Base-by-base conservation (phyloP, 1,284 basidiomycete species). In the Boletus hoseneyae region DNA sequence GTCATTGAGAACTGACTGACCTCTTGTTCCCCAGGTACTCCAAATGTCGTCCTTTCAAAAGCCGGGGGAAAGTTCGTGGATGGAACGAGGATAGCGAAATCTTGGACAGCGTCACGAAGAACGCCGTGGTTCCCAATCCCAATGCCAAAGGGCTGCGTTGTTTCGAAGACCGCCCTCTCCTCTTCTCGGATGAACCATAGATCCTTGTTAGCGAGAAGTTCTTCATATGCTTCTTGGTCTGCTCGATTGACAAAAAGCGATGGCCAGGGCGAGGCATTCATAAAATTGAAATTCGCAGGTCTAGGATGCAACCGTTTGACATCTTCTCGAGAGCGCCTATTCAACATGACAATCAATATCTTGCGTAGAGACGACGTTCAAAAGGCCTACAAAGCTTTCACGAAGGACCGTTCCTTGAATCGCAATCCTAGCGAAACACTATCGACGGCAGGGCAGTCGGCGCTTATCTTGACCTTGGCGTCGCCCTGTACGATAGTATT, bases 331-430 rank as follows among this genome's bases (percentile, higher is more conserved):
- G 54, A 45, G 19, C 45, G 45, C 23, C 54, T 55, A 21, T 37
- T 39, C 15, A 12, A 37, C 3, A 33, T 4, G 19, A 42, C 23
- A 11, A 6, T 42, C 15, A 23, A 19, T 6, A 7, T 18, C 1
- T n/a, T 9, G 34, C 7, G 15, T 13, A 21, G 15, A 12, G 15
- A n/a, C 16, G 2, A 42, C 7, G 29, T 34, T 34, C 19, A 25
- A 6, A 27, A 15, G 0, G 12, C 13, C 25, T 47, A 53, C 58
- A 59, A 29, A 6, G 47, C 43, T 42, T 61, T 60, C 23, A 53
- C 8, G 19, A 64, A 53, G 1, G 55, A 50, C 18, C 60, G 23
- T 40, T 62, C 62, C 35, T 62, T 64, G 60, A 60, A 44, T n/a
- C 60, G 48, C 3, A 64, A n/a, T 9, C 59, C 61, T 25, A 61